Conservation (phyloP, 177 flowering plant species). For the Telopea speciosissima region DNA sequence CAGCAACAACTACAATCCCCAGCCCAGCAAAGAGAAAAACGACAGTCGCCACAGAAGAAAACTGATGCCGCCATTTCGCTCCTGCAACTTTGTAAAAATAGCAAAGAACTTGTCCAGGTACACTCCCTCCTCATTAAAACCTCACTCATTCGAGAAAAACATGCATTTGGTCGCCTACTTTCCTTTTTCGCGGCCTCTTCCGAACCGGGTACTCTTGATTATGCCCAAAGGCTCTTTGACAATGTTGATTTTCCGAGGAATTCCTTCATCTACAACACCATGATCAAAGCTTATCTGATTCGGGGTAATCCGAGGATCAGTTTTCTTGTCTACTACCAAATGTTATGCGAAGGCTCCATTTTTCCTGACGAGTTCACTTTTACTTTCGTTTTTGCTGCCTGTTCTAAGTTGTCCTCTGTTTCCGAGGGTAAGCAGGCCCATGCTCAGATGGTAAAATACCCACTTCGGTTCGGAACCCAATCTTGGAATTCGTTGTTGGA, state of each 20-base stretch:
- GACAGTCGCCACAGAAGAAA: background rate
- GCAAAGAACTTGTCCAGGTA: conserved; percentile 11
- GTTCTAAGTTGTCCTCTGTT: conserved; percentile 11
- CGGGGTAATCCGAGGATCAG: conserved; percentile 6
- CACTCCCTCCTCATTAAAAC: conserved; percentile 21
- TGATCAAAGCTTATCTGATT: conserved; percentile 17
- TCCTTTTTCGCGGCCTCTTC: conserved; percentile 6
- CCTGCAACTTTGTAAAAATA: conserved; percentile 10
- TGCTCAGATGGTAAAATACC: conserved; percentile 18
- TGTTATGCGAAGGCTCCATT: conserved; percentile 13
- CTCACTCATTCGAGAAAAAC: conserved; percentile 10
- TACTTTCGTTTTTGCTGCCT: conserved; percentile 8
- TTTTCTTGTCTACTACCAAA: conserved; percentile 12
- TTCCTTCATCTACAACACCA: conserved; percentile 17
- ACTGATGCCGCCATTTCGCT: conserved; percentile 15
- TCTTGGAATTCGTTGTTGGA: conserved; percentile 22
- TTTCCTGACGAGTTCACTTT: conserved; percentile 18
- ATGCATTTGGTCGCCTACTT: conserved; percentile 15
- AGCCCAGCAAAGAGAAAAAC: too few relatives aligned
- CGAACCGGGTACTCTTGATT: conserved; percentile 5
- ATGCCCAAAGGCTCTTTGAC: conserved; percentile 20
- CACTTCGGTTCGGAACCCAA: conserved; percentile 9
- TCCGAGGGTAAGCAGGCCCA: conserved; percentile 20
- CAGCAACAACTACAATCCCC: too few relatives aligned
- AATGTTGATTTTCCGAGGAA: conserved; percentile 4